Conservation (phyloP, 768 basidiomycete genomes). For the Amanita subjunquillea region DNA sequence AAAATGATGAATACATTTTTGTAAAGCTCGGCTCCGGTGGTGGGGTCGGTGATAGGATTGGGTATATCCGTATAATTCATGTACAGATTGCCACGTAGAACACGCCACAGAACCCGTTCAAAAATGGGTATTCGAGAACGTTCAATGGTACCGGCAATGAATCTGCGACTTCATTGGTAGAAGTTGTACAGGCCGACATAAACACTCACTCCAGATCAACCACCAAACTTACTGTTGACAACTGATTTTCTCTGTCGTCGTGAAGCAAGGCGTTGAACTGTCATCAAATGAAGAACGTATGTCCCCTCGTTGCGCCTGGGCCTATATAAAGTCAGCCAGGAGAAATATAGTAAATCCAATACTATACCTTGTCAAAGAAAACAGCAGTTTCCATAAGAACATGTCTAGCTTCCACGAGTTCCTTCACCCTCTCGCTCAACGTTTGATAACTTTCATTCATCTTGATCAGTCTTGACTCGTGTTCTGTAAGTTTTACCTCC, state of each 20-base stretch:
- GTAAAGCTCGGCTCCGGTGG: slow-evolving; percentile 71
- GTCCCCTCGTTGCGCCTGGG: slow-evolving; percentile 66
- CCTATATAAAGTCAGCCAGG: slow-evolving; percentile 30
- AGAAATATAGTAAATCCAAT: not conserved
- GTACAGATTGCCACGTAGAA: slow-evolving; percentile 93
- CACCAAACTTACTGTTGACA: slow-evolving; percentile 35
- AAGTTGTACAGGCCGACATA: not conserved
- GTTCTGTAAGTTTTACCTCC: slow-evolving; percentile 76
- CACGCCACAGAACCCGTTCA: slow-evolving; percentile 96
- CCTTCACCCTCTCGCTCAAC: slow-evolving; percentile 74
- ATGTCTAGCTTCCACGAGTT: slow-evolving; percentile 88
- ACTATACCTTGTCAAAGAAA: slow-evolving; percentile 79
- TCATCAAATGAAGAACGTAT: slow-evolving; percentile 90
- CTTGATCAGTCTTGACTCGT: slow-evolving; percentile 71
- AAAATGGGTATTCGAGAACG: slow-evolving; percentile 86
- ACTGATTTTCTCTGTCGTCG: slow-evolving; percentile 73
- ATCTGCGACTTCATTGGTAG: slow-evolving; percentile 33
- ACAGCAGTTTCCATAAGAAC: slow-evolving; percentile 92
- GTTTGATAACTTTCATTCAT: slow-evolving; percentile 94
- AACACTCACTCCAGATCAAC: slow-evolving; percentile 80
- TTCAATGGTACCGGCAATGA: slow-evolving; percentile 95
- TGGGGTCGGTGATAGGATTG: slow-evolving; percentile 86
- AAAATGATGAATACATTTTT: slow-evolving; percentile 99
- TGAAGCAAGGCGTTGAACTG: slow-evolving; percentile 84
- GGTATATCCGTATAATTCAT: slow-evolving; percentile 98